These are phyloP conservation scores for Leccinellum albellum DNA, from an alignment of 768 basidiomycete genomes.

Conservation along the genomic window DNA sequence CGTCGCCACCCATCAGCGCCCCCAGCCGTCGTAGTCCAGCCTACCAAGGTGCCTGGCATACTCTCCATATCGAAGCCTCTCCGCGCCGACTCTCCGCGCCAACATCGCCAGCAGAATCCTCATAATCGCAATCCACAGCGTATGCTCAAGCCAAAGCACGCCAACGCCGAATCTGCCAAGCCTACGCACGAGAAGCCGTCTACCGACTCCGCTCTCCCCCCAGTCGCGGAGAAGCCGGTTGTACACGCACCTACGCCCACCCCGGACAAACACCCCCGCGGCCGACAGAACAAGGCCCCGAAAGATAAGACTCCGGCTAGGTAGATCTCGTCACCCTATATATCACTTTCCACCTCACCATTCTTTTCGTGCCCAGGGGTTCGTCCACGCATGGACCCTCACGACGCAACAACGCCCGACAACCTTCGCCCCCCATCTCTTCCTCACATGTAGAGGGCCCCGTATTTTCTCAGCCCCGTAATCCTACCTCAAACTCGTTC, in stretches of 20 bases:
- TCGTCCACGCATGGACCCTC: constrained; percentile 40
- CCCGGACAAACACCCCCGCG: constrained; percentile 31
- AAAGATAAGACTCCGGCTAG: constrained; percentile 44
- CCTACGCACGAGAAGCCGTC: constrained; percentile 20
- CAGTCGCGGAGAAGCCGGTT: constrained; percentile 28
- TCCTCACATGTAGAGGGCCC: constrained; percentile 69
- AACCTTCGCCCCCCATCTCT: constrained; percentile 57
- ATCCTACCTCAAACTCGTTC: constrained; percentile 38
- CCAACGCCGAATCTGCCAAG: background rate
- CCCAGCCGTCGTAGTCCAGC: constrained; percentile 62
- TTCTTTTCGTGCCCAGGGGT: constrained; percentile 34
- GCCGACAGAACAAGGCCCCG: constrained; percentile 35
- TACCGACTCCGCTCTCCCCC: constrained; percentile 31
- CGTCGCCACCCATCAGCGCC: constrained; percentile 69
- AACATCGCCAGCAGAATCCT: constrained; percentile 33
- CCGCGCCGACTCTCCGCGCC: constrained; percentile 32
- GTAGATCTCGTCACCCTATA: constrained; percentile 27
- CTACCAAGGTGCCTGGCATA: constrained; percentile 70
- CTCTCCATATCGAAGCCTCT: constrained; percentile 63
- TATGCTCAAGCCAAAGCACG: constrained; percentile 36
- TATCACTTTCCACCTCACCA: constrained; percentile 1
- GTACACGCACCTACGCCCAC: constrained; percentile 10
- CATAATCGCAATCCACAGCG: constrained; percentile 33
- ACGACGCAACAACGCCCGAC: constrained; percentile 53
- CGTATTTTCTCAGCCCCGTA: constrained; percentile 23